Base-by-base conservation (phyloP, 2,329 filamentous ascomycete genomes). In the Hypomyces perniciosus region DNA sequence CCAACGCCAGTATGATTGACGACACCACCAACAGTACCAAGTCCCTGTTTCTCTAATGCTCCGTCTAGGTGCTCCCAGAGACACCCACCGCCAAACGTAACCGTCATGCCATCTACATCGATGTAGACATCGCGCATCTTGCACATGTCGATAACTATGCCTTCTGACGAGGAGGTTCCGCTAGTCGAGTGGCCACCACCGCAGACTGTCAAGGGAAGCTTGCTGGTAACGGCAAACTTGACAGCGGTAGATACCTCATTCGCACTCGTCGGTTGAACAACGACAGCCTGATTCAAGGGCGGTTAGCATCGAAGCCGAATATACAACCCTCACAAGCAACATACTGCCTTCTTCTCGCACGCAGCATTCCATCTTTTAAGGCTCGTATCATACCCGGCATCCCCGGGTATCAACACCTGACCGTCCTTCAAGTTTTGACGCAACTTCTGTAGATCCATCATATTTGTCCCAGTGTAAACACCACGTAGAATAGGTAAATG, bases 1-100 rank as follows among this genome's bases (percentile, higher is more conserved):
- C 78, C 80, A 7, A 84, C 74, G 4, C 82, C 81, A 1, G 80
- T 84, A 56, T 84, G 77, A 48, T 79, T 79, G 6, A 84, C 80
- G 0, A 80, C 82, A 1, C 81, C 81, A 4, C 79, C 80, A 0
- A 84, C 80, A 2, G 79, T 78, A 2, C 79, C 80, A 0, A 84
- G 69, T 0, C 72, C 72, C 56, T 78, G 64, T 48, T 70, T 64
- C 31, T 68, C 74, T 0, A 74, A 72, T 1, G 72, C 73, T 2
- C 65, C 61, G 52, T 84, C 79, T 6, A 83, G 75, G 57, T 81
- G 74, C 51, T 68, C 66, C 77, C 79, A 80, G 1, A 70, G 60
- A 41, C 72, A 71, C 2, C 79, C 78, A 13, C 79, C 77, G 51
- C 75, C 71, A 7, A 70, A 74, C 1, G 61, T 68, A 44, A 80